Conservation (phyloP, 768 basidiomycete genomes). For the Hydnomerulius pinastri region DNA sequence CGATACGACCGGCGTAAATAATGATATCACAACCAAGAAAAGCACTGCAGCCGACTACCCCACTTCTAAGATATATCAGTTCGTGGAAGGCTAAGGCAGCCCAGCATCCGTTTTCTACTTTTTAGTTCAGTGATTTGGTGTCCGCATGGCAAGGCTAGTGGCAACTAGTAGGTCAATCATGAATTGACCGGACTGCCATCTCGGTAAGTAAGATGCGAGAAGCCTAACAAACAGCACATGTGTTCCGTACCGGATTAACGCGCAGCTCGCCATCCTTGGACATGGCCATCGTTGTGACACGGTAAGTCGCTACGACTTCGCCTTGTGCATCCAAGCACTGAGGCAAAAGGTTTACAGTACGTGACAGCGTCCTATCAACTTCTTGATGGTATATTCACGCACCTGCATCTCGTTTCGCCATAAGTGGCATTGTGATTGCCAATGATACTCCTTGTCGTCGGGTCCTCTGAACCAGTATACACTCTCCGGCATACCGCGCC, state of each 20-base stretch:
- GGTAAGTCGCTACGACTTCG: constrained; percentile 29
- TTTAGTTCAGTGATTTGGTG: constrained; percentile 6
- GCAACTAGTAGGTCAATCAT: constrained; percentile 17
- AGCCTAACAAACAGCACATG: neutral
- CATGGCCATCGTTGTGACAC: constrained; percentile 21
- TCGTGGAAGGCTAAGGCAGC: too few species aligned
- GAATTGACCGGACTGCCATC: constrained; percentile 19
- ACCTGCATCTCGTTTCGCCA: constrained; percentile 29
- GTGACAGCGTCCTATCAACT: neutral
- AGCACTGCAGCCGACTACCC: neutral
- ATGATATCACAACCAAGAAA: neutral
- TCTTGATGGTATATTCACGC: neutral
- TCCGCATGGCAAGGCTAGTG: constrained; percentile 15
- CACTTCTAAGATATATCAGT: neutral
- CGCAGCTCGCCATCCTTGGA: constrained; percentile 29
- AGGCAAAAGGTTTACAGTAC: neutral
- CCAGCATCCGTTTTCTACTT: too few species aligned
- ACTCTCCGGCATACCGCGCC: constrained; percentile 9
- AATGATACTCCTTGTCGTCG: constrained; percentile 22
- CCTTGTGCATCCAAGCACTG: constrained; percentile 21
- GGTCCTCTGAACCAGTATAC: constrained; percentile 26
- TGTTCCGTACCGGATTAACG: constrained; percentile 26
- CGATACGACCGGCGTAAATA: neutral
- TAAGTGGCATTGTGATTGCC: constrained; percentile 11
- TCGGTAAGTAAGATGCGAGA: neutral